Base-by-base conservation (phyloP, 495 filamentous ascomycete genomes). In the Daldinia childiae region DNA sequence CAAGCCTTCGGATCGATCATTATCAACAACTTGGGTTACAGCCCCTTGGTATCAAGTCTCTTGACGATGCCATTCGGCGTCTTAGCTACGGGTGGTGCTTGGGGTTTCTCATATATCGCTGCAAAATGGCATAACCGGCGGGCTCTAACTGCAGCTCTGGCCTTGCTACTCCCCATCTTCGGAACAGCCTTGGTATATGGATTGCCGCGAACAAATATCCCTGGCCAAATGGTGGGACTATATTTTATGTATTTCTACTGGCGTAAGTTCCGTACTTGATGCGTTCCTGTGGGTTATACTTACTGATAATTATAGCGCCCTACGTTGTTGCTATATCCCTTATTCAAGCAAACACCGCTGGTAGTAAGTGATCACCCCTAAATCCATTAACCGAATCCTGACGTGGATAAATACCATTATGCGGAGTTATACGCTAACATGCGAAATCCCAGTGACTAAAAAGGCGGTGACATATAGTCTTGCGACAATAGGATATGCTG, bases 401-500 rank as follows among this genome's bases (percentile, higher is more conserved):
- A 30, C n/a, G 11, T 12, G 9, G 14, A 58, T 26, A 58, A n/a
- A 50, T 6, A 39, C 7, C 7, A 6, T 7, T 48, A 14, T 0
- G 36, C 14, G 9, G 11, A 19, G 4, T 12, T 34, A 27, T 30
- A 45, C 32, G 30, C 58, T 71, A 58, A 71, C 24, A 8, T 11
- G 19, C 14, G 14, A 17, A 15, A 7, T 30, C n/a, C 7, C 21
- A 71, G 68, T 72, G 64, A 87, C 84, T 0, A 87, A 87, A 76
- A 87, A 87, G 65, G 80, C 80, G 62, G 71, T 86, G 1, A 85
- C 85, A 0, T 81, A 80, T 58, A 81, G 81, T 17, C 65, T 81
- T 24, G 63, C 86, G 30, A 84, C 84, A 30, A 80, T 81, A 15
- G 82, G 80, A 6, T 88, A 87, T 67, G 86, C 83, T 36, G 79